These are phyloP conservation scores for Crinitomyces ghanaensis DNA, from an alignment of 805 yeast genomes.

Conservation along the genomic window DNA sequence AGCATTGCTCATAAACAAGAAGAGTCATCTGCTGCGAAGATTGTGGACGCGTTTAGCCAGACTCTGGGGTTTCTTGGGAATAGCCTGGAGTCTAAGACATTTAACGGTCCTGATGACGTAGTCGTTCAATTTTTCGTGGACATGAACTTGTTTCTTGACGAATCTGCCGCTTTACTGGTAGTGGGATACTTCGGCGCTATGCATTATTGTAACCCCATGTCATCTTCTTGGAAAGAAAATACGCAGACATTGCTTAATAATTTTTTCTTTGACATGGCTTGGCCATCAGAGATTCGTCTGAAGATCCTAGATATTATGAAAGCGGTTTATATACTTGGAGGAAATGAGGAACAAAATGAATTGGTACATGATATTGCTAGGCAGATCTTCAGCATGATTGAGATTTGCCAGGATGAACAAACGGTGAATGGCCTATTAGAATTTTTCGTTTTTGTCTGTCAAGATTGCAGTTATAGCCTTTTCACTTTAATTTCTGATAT, in stretches of 20 bases:
- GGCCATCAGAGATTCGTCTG: slow-evolving; percentile 16
- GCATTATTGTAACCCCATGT: slow-evolving; percentile 42
- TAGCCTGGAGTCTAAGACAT: slow-evolving; percentile 23
- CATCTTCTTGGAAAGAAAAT: slow-evolving; percentile 41
- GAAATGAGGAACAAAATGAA: slow-evolving; percentile 24
- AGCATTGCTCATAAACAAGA: neutral
- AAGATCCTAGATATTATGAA: slow-evolving; percentile 24
- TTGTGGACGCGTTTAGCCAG: slow-evolving; percentile 23
- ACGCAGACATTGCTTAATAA: slow-evolving; percentile 34
- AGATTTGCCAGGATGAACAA: slow-evolving; percentile 24
- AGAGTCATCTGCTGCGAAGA: slow-evolving; percentile 7
- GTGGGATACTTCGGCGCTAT: slow-evolving; percentile 38
- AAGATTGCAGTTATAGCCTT: slow-evolving; percentile 8
- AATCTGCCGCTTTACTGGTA: slow-evolving; percentile 32
- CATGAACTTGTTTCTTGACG: slow-evolving; percentile 29
- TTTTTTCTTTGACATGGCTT: slow-evolving; percentile 28
- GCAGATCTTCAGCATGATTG: slow-evolving; percentile 25
- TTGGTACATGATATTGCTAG: slow-evolving; percentile 26
- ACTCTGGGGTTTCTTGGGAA: slow-evolving; percentile 28
- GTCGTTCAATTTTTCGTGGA: slow-evolving; percentile 33
- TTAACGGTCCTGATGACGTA: slow-evolving; percentile 33
- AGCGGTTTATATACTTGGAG: slow-evolving; percentile 29
- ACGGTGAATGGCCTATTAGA: slow-evolving; percentile 25
- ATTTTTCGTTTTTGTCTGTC: slow-evolving; percentile 19
- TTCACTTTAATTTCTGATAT: slow-evolving; percentile 8